A percentile compares a stretch with the other conserved stretches of the same genome.
These are phyloP conservation scores for Solanum paucissectum DNA, from an alignment of 257 asterid species.

Conservation along the genomic window DNA sequence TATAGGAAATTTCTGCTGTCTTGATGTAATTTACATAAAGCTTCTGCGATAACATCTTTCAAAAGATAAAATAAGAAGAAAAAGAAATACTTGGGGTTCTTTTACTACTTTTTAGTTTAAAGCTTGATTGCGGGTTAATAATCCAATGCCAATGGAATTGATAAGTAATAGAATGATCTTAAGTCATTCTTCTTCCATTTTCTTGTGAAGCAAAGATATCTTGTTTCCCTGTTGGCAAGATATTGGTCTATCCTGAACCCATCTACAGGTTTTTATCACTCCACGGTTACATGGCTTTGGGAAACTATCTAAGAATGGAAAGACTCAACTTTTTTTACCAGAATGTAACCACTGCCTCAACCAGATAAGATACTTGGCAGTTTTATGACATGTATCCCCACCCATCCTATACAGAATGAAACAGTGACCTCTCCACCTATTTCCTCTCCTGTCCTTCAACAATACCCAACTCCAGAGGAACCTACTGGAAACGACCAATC, in stretches of 20 bases:
- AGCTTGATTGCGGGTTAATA: neutral
- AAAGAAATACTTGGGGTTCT: neutral
- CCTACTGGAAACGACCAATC: neutral
- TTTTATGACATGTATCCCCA: neutral
- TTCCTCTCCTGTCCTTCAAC: neutral
- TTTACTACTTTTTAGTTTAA: neutral
- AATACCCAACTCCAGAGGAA: neutral
- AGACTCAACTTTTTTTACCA: neutral
- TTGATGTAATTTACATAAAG: neutral
- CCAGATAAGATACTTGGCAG: neutral
- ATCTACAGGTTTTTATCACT: neutral
- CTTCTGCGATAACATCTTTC: neutral
- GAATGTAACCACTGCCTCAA: neutral
- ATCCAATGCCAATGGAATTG: neutral
- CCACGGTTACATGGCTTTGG: neutral
- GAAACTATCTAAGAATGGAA: neutral
- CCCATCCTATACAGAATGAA: neutral
- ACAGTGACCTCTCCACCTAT: neutral
- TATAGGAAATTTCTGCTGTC: neutral
- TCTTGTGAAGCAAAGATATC: neutral
- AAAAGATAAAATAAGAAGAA: neutral
- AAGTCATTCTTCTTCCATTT: neutral
- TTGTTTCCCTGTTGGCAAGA: neutral
- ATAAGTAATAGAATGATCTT: neutral
- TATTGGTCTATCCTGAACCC: neutral